phyloP scores from a whole-genome alignment of 1,139 yeast genomes.

The Geotrichum macrosporum region DNA sequence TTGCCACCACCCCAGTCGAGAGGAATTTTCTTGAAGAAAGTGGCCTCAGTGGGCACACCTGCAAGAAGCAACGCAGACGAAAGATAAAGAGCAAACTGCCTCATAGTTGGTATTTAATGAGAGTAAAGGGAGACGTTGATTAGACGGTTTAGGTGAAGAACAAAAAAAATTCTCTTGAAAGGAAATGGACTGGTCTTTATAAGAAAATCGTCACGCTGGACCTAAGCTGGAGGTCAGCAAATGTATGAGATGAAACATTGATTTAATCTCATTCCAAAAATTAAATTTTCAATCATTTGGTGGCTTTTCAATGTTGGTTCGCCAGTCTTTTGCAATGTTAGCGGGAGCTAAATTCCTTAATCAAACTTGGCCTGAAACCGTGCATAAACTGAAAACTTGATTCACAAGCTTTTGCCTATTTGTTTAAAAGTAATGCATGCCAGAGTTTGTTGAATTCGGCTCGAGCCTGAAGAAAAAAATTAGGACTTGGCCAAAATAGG shows the following conservation, averaged over 20 bases:
- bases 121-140: slow-evolving; percentile 1
- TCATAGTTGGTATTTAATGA: slow-evolving; percentile 18
- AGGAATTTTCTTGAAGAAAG: slow-evolving; percentile 16
- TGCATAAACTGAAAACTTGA: too few species aligned
- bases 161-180: background rate
- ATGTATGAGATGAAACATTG: background rate
- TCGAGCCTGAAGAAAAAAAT: background rate
- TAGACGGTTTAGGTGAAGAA: slow-evolving; percentile 7
- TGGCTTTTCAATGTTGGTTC: background rate
- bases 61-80: slow-evolving; percentile 9
- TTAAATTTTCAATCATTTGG: background rate
- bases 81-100: slow-evolving; percentile 11
- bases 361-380: slow-evolving; percentile 9
- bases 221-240: too few species aligned
- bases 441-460: background rate
- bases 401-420: too few species aligned
- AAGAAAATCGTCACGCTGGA: too few species aligned
- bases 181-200: slow-evolving; percentile 2
- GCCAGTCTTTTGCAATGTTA: background rate
- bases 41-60: slow-evolving; percentile 15
- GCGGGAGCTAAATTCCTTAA: background rate
- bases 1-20: slow-evolving; percentile 7
- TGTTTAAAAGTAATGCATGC: too few species aligned
- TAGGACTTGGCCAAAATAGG: background rate
- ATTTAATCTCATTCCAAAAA: slow-evolving; percentile 10